Evolutionary conservation across 1,139 yeast species (phyloP).

Genomic region (Scheffersomyces illinoinensis): DNA sequence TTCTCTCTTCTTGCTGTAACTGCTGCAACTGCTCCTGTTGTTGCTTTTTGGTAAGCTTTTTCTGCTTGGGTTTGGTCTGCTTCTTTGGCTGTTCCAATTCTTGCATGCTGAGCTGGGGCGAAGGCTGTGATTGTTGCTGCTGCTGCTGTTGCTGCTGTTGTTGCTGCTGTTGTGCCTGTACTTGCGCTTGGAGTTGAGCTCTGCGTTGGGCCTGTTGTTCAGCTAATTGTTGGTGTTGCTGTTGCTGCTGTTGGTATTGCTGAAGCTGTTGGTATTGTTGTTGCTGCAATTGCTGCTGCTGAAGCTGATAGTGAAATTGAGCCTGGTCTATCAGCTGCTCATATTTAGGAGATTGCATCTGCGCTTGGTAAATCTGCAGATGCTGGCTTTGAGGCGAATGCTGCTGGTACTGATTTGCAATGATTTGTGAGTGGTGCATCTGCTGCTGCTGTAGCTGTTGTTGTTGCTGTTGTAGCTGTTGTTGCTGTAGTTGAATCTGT

Average conservation of each 20-base stretch:
- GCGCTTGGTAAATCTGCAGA: slow-evolving; percentile 11
- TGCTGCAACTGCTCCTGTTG: slow-evolving; percentile 10
- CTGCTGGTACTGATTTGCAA: slow-evolving; percentile 6
- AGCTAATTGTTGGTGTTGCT: slow-evolving; percentile 8
- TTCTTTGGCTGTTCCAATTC: slow-evolving; percentile 6
- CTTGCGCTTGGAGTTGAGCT: slow-evolving; percentile 3
- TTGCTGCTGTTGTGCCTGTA: slow-evolving; percentile 1
- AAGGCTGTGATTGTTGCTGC: slow-evolving; percentile 2
- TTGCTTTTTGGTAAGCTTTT: background rate
- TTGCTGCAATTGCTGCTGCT: slow-evolving; percentile 10
- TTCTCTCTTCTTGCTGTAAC: slow-evolving; percentile 4
- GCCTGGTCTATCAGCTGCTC: slow-evolving; percentile 5
- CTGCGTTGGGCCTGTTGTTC: slow-evolving; percentile 10
- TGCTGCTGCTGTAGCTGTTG: slow-evolving; percentile 11
- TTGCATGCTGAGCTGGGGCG: slow-evolving; percentile 6
- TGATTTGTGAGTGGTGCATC: slow-evolving; percentile 2
- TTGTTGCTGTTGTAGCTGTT: slow-evolving; percentile 9
- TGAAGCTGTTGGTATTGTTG: slow-evolving; percentile 16
- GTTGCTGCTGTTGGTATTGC: slow-evolving; percentile 6
- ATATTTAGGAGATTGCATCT: slow-evolving; percentile 6
- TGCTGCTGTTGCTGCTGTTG: background rate
- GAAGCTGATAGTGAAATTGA: slow-evolving; percentile 13
- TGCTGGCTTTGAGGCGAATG: slow-evolving; percentile 8
- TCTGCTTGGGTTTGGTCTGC: slow-evolving; percentile 3
- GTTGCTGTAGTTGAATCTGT: slow-evolving; percentile 7